Evolutionary conservation across 805 yeast species (phyloP).

Genomic region (Wickerhamiella cacticola): DNA sequence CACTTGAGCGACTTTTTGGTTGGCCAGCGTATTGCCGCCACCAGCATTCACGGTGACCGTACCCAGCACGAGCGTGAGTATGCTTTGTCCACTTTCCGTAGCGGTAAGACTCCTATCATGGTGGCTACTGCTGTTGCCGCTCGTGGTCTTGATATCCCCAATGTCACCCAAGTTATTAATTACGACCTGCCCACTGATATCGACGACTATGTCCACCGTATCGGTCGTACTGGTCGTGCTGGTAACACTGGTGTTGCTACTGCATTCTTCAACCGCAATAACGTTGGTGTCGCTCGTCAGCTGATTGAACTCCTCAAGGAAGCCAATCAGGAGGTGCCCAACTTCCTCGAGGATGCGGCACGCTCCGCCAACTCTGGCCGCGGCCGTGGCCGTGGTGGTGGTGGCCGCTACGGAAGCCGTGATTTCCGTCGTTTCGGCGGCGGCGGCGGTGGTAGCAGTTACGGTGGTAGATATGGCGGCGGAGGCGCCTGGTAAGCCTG

Average conservation of each 20-base stretch:
- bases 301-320: conserved; percentile 76
- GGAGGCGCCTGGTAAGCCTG: conserved; percentile 22
- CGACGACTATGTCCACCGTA: conserved; percentile 98
- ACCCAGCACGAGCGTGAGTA: conserved; percentile 95
- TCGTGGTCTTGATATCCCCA: conserved; percentile 99
- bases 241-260: conserved; percentile 98
- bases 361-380: conserved; percentile 58
- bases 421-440: conserved; percentile 27
- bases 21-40: conserved; percentile 84
- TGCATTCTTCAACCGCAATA: conserved; percentile 94
- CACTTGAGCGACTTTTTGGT: conserved; percentile 83
- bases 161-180: conserved; percentile 94
- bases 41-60: conserved; percentile 99
- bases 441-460: conserved; percentile 17
- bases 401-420: conserved; percentile 33
- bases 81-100: conserved; percentile 87
- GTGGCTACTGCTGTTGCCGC: conserved; percentile 99
- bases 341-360: conserved; percentile 64
- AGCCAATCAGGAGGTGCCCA: conserved; percentile 97
- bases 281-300: conserved; percentile 78
- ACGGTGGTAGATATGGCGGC: conserved; percentile 21
- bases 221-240: conserved; percentile 99
- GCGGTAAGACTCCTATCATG: conserved; percentile 82
- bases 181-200: conserved; percentile 94
- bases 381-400: conserved; percentile 44